Base-by-base conservation (phyloP, 495 filamentous ascomycete species). In the Penicillium samsonianum region DNA sequence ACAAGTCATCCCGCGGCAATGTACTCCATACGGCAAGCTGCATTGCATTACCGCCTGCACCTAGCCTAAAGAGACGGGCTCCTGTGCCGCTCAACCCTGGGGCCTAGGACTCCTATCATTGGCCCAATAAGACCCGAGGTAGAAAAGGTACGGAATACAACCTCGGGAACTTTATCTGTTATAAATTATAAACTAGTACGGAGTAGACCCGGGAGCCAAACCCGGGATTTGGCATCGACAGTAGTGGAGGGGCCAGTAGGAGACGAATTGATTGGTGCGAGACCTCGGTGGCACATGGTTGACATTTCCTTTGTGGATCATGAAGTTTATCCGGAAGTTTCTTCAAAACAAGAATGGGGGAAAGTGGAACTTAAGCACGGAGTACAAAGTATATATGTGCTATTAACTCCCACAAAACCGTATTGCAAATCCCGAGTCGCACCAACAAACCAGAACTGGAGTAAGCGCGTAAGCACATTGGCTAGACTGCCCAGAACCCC, bases 1-100 rank as follows among this genome's bases (percentile, higher is more conserved):
- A 53, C 45, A 8, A 55, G 54, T 58, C 55, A 66, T 60, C 55
- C 43, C 12, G 42, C 53, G 16, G 63, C 55, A 52, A 43, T 54
- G 52, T 56, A 54, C 59, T 62, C 54, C 53, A 64, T 64, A 57
- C 59, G 64, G 66, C 33, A 60, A 52, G 51, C 50, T 65, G 64
- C 63, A 68, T 66, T 64, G 56, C 61, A 69, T 64, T 62, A 57
- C 57, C 51, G 25, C 55, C 63, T 67, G 64, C 66, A 64, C 38
- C 50, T 52, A 51, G 62, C 56, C 49, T 38, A 55, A 68, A 65
- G 51, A 33, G 62, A 60, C 20, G 50, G 53, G n/a, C 25, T 23
- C 23, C 52, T 54, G 11, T 54, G 52, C 52, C 52, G 42, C 20
- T 23, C 19, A 45, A 25, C 20, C 28, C 41, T 28, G 1, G 49